These are phyloP conservation scores for Vickermania ingenoplastis DNA, from an alignment of 208 protist species.

Conservation along the genomic window DNA sequence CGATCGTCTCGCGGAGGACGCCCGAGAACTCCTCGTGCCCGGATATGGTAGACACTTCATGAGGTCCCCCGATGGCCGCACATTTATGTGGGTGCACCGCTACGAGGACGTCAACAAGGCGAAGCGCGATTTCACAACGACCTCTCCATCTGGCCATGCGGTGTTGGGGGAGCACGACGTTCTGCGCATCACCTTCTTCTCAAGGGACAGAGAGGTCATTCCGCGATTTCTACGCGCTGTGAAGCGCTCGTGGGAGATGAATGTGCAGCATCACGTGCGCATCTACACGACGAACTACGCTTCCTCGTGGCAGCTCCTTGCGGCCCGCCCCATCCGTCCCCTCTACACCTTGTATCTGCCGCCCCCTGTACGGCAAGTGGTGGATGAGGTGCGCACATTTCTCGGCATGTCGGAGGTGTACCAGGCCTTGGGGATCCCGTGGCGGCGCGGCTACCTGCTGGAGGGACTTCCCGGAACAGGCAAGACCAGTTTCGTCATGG, in stretches of 20 bases:
- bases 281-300: slow-evolving; percentile 59
- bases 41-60: slow-evolving; percentile 79
- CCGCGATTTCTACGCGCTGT: slow-evolving; percentile 49
- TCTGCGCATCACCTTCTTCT: slow-evolving; percentile 59
- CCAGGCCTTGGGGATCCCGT: slow-evolving; percentile 86
- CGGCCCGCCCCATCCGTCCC: slow-evolving; percentile 47
- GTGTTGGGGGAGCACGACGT: slow-evolving; percentile 73
- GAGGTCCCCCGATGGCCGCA: slow-evolving; percentile 23
- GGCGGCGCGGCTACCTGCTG: slow-evolving; percentile 92
- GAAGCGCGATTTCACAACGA: background rate
- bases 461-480: slow-evolving; percentile 92
- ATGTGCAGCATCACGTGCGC: slow-evolving; percentile 44
- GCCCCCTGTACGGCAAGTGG: slow-evolving; percentile 25
- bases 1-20: slow-evolving; percentile 1
- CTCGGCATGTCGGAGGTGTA: slow-evolving; percentile 76
- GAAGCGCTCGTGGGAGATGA: slow-evolving; percentile 30
- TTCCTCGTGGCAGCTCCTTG: slow-evolving; percentile 52
- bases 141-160: slow-evolving; percentile 12
- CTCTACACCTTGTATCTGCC: slow-evolving; percentile 72
- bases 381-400: slow-evolving; percentile 80
- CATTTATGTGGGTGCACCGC: slow-evolving; percentile 64
- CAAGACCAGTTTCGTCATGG: slow-evolving; percentile 90
- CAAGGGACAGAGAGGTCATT: slow-evolving; percentile 41
- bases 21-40: slow-evolving; percentile 44
- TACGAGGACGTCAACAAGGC: slow-evolving; percentile 53